These are phyloP conservation scores for Ogataea zsoltii DNA, from an alignment of 805 yeast genomes.

Conservation along the genomic window DNA sequence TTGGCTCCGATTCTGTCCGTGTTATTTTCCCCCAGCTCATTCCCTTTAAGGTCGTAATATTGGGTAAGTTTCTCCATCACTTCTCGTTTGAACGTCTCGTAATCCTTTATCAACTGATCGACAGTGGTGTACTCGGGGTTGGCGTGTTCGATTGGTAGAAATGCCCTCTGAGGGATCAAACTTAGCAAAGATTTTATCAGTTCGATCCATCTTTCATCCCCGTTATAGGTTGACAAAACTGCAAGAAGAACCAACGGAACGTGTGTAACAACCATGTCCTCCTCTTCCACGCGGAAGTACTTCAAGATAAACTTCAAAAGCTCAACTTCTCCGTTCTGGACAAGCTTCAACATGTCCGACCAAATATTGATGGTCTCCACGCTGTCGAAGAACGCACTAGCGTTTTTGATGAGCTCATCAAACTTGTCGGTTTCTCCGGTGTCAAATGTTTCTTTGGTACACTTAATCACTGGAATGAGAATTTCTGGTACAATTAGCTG, in stretches of 20 bases:
- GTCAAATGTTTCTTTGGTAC: constrained; percentile 39
- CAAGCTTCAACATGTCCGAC: constrained; percentile 54
- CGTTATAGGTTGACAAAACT: constrained; percentile 35
- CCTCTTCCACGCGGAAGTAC: constrained; percentile 77
- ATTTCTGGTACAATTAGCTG: constrained; percentile 67
- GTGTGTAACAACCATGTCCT: constrained; percentile 78
- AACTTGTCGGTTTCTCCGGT: constrained; percentile 27
- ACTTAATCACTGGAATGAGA: constrained; percentile 61
- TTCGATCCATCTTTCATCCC: constrained; percentile 37
- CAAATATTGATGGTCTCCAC: constrained; percentile 82
- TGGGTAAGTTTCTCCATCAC: constrained; percentile 15
- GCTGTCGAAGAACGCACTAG: constrained; percentile 76
- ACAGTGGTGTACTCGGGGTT: constrained; percentile 16
- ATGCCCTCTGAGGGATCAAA: constrained; percentile 64
- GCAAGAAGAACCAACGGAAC: constrained; percentile 68
- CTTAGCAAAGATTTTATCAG: constrained; percentile 47
- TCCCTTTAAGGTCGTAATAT: constrained; percentile 20
- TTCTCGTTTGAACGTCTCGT: constrained; percentile 14
- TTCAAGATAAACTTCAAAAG: constrained; percentile 60
- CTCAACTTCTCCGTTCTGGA: constrained; percentile 42
- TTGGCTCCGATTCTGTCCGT: constrained; percentile 9
- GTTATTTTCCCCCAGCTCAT: constrained; percentile 2
- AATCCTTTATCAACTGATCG: constrained; percentile 6
- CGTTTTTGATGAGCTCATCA: constrained; percentile 54
- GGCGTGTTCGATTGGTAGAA: constrained; percentile 52